Base-by-base conservation (phyloP, 305 asterid species). In the Stenogyne calaminthoides region DNA sequence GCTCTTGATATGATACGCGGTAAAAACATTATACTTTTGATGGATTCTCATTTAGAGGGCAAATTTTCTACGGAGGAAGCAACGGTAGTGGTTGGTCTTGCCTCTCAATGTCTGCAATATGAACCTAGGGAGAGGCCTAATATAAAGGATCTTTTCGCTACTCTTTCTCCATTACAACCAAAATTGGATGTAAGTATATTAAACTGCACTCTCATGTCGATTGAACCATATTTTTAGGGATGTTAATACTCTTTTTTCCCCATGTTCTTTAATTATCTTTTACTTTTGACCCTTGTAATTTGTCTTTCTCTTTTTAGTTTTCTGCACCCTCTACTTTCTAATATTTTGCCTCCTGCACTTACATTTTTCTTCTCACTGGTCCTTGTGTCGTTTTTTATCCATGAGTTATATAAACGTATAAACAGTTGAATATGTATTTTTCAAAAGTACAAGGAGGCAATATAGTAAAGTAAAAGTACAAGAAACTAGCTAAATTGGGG, bases 1-100 rank as follows among this genome's bases (percentile, higher is more conserved):
- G 92, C 92, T 44, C 87, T 87, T 54, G 92, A 87, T 66, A 81
- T 87, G 92, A 87, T 87, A 76, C 88, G 87, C 2, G 92, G 88
- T 63, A 85, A 85, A 68, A 87, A 84, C 69, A 83, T 87, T 52
- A 80, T 85, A 36, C 81, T 81, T 32, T 66, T 87, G 75, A 85
- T 87, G 91, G 91, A 87, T 61, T 87, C 91, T 67, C 89, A 84
- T 74, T 74, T 87, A 67, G 91, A 87, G 72, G 89, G 89, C 12
- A 87, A 85, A 49, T 87, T 84, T 70, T 87, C 91, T 54, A 85
- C 85, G 4, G 91, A 81, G 61, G 89, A 83, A 71, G 89, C 92
- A 19, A 87, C 89, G 0, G 69, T 74, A 19, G 86, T 85, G 67
- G 85, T 87, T 64, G 84, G 81, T 44, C 92, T 85, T 34, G 92